Conservation (phyloP, 176 grass and related monocot species). For the Rhynchospora tenuis region DNA sequence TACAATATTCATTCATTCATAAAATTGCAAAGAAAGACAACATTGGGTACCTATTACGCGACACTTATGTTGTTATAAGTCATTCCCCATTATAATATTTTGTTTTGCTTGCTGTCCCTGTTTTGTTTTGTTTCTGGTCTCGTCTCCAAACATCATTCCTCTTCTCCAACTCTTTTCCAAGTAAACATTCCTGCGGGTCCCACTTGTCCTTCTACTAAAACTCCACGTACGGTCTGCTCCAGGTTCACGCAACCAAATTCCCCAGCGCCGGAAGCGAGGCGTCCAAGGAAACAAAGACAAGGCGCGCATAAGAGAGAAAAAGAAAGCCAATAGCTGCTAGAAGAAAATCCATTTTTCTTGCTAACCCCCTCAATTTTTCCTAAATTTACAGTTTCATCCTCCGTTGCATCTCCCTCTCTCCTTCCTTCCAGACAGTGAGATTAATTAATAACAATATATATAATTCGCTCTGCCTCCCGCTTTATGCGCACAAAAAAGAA, state of each 20-base stretch:
- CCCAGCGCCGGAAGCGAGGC: background rate
- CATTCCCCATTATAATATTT: background rate
- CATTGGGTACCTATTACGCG: background rate
- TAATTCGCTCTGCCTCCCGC: background rate
- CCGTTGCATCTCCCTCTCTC: background rate
- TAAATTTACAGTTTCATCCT: background rate
- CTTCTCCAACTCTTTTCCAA: background rate
- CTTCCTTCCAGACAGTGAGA: background rate
- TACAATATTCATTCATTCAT: no score
- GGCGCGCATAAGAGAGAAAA: background rate
- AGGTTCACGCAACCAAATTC: background rate
- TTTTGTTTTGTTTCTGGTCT: background rate
- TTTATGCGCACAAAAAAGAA: slow-evolving; percentile 18
- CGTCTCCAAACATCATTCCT: background rate
- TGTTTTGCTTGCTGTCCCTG: background rate
- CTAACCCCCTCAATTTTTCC: background rate
- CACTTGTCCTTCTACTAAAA: background rate
- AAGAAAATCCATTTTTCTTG: background rate
- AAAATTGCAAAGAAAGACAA: background rate
- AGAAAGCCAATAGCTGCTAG: background rate
- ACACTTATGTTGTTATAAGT: background rate
- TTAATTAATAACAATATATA: slow-evolving; percentile 10
- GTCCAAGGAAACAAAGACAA: background rate
- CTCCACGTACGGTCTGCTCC: background rate
- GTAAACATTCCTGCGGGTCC: background rate